These are phyloP conservation scores for Capronia epimyces DNA, from an alignment of 2,329 filamentous ascomycete species.

Conservation along the genomic window DNA sequence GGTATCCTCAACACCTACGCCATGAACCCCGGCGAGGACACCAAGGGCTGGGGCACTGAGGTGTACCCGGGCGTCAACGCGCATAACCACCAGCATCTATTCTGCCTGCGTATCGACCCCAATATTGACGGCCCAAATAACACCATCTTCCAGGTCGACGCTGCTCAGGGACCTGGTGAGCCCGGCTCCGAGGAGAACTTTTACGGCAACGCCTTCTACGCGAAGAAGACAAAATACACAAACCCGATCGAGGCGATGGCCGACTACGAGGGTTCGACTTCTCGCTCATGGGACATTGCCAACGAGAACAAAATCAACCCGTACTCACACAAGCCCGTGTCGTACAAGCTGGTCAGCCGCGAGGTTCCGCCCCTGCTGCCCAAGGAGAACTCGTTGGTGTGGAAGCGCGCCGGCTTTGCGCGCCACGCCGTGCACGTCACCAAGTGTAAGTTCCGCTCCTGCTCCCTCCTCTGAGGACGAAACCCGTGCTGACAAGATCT, in stretches of 20 bases:
- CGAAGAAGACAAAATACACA: slow-evolving; percentile 71
- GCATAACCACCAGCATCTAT: slow-evolving; percentile 93
- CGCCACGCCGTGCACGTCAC: slow-evolving; percentile 84
- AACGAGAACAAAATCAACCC: slow-evolving; percentile 81
- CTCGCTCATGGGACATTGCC: slow-evolving; percentile 82
- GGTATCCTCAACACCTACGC: slow-evolving; percentile 89
- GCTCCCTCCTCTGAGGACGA: too few species aligned
- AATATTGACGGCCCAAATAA: slow-evolving; percentile 83
- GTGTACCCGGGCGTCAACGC: slow-evolving; percentile 89
- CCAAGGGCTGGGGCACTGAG: slow-evolving; percentile 81
- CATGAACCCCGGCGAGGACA: slow-evolving; percentile 73
- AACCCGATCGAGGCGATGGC: slow-evolving; percentile 64
- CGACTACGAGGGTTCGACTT: slow-evolving; percentile 74
- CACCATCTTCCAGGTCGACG: slow-evolving; percentile 78
- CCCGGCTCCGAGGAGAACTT: slow-evolving; percentile 77
- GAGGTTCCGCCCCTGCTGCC: slow-evolving; percentile 75
- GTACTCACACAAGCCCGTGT: slow-evolving; percentile 75
- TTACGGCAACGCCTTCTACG: slow-evolving; percentile 87
- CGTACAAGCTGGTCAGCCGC: slow-evolving; percentile 83
- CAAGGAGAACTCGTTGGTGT: slow-evolving; percentile 74
- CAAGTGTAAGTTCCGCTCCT: slow-evolving; percentile 58
- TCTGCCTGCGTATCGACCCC: slow-evolving; percentile 81
- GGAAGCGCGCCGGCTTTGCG: slow-evolving; percentile 85
- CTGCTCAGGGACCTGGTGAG: slow-evolving; percentile 62
- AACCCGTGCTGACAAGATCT: slow-evolving; percentile 12